Percentiles rank a stretch among this genome's conserved stretches.
Conservation (phyloP, 306 rosid species). For the Pterocarpus santalinus region DNA sequence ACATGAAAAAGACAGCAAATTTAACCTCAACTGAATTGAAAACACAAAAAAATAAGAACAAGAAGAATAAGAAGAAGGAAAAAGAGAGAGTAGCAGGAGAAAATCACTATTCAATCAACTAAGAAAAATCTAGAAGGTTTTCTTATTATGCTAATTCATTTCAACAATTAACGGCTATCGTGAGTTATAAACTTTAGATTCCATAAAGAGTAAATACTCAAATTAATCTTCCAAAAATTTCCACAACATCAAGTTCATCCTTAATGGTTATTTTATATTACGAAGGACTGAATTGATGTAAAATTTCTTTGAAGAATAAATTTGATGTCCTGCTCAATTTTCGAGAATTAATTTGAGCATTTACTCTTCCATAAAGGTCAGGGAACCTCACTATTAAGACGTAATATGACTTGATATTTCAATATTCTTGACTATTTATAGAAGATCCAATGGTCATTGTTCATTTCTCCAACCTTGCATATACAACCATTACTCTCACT, state of each 20-base stretch:
- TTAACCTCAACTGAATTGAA: slow-evolving; percentile 37
- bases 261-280: too few relatives aligned
- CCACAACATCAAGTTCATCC: too few relatives aligned
- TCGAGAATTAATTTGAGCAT: background rate
- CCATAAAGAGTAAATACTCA: background rate
- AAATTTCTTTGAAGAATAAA: background rate
- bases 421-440: slow-evolving; percentile 38
- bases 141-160: slow-evolving; percentile 36
- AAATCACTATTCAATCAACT: slow-evolving; percentile 18
- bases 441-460: slow-evolving; percentile 11
- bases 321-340: background rate
- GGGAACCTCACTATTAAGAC: background rate
- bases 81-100: slow-evolving; percentile 6
- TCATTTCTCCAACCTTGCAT: background rate
- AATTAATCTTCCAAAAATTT: too few relatives aligned
- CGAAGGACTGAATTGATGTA: background rate
- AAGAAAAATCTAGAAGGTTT: slow-evolving; percentile 27
- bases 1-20: slow-evolving; percentile 34
- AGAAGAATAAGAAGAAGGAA: too few relatives aligned
- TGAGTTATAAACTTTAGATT: slow-evolving; percentile 37
- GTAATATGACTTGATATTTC: slow-evolving; percentile 4
- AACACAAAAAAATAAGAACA: background rate
- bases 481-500: too few relatives aligned
- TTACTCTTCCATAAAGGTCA: slow-evolving; percentile 6
- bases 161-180: slow-evolving; percentile 33